Evolutionary conservation across 148 eudicot genomes (phyloP), one percentile per base, ranked within the genome.

Genomic region (Amaranthus cruentus): DNA sequence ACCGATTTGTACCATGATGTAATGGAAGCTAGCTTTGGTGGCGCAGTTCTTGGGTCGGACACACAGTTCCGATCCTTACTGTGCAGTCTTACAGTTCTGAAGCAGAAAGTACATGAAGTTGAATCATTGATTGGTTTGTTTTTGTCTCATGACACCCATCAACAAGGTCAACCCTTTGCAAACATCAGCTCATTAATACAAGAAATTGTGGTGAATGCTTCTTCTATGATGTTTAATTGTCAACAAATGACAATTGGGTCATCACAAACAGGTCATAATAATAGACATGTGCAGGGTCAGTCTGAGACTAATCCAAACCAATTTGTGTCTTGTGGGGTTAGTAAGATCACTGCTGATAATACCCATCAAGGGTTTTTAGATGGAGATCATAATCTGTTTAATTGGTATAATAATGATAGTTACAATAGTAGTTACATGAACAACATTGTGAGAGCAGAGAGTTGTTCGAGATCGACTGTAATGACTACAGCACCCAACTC

Each of bases 161-260:
- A 38, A 52, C 79, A 77, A 72, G 56, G 42, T 54, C 78, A 69
- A 18, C 81, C 85, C 55, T 50, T 83, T 0, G 83, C 83, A 0
- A 80, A 69, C 51, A 83, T 90, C 79, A 84, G 80, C 69, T 84
- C 89, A 5, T 42, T 90, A 47, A 79, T 90, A 47, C 92, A 90
- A 80, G 96, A 90, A 62, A 82, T 90, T 63, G 82, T 90, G 7
- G 79, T 82, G 3, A 87, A 92, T 0, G 87, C 96, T 0, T 90
- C 96, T 0, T 84, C 90, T 8, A 84, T 88, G 90, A 87, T 90
- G 96, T 90, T 87, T 71, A 71, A 88, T 50, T 88, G 92, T 82
- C 96, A 90, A 57, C 90, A 90, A 68, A 81, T 90, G 77, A 59
- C 83, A 13, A 77, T 84, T 49, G 58, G 68, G 21, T 55, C 75